Percentiles rank a stretch among this genome's conserved stretches.
phyloP scores from a whole-genome alignment of 1,284 basidiomycete species.

The Fomes fomentarius region DNA sequence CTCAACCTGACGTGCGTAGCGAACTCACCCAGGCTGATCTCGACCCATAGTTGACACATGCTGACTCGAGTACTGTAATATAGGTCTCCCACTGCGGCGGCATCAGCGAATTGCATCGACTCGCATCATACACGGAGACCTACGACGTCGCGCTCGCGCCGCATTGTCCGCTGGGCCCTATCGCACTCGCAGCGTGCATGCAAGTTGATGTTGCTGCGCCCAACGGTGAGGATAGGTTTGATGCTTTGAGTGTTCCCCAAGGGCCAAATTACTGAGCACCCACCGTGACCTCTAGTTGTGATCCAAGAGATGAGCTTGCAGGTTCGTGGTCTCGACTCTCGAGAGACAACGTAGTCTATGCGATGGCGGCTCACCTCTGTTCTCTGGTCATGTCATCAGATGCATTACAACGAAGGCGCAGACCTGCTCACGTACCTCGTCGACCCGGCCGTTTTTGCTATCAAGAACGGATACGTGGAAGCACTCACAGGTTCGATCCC shows the following conservation, averaged over 20 bases:
- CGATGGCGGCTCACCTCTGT: too few relatives aligned
- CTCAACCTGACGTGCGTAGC: slow-evolving; percentile 68
- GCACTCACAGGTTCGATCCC: slow-evolving; percentile 58
- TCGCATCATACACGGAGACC: slow-evolving; percentile 71
- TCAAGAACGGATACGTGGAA: slow-evolving; percentile 63
- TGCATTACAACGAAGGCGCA: slow-evolving; percentile 75
- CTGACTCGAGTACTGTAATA: too few relatives aligned
- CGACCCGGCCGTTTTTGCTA: slow-evolving; percentile 61
- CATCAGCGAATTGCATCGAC: slow-evolving; percentile 74
- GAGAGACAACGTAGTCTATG: too few relatives aligned
- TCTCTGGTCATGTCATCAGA: slow-evolving; percentile 39
- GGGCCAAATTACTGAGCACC: too few relatives aligned
- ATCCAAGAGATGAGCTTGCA: slow-evolving; percentile 74
- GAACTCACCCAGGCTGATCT: not conserved
- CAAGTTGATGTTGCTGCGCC: slow-evolving; percentile 57
- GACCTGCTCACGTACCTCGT: slow-evolving; percentile 72
- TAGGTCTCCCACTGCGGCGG: slow-evolving; percentile 71
- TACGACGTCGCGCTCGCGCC: slow-evolving; percentile 69
- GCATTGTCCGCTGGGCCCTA: slow-evolving; percentile 68
- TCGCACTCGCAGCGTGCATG: slow-evolving; percentile 74
- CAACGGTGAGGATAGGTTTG: slow-evolving; percentile 47
- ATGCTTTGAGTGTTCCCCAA: not conserved
- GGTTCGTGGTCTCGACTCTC: slow-evolving; percentile 35
- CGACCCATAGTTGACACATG: not conserved
- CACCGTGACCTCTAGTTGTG: too few relatives aligned